Base-by-base conservation (phyloP, 805 yeast genomes). In the Metschnikowia similis region DNA sequence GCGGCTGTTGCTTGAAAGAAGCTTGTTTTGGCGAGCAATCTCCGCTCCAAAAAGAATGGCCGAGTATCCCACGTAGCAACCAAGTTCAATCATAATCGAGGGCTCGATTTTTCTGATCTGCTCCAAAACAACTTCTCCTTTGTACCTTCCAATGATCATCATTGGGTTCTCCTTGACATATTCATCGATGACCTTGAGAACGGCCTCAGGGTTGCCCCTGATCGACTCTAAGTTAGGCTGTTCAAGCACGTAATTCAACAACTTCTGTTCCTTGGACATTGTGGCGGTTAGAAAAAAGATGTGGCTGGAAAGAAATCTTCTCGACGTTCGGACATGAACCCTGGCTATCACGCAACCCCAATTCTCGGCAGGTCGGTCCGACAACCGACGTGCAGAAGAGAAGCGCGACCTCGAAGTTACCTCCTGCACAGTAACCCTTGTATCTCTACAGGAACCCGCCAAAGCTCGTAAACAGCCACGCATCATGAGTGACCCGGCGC, bases 1-100 rank as follows among this genome's bases (percentile, higher is more conserved):
- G n/a, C 41, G 38, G 32, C 46, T 42, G 35, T 49, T 16, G n/a
- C 34, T 34, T 13, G 54, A 39, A 21, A 40, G 36, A 17, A 26
- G 41, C 9, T 52, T 53, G 26, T 58, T 57, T 42, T 53, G 61
- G 31, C 58, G 51, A 8, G 54, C 47, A 36, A 70, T 50, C 32
- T 60, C 66, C 11, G 56, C 55, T 4, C 66, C 70, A 49, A 70
- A 70, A 30, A 62, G 58, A 6, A 72, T 59, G 21, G 76, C 76
- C 1, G 72, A 66, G 47, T 70, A 71, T 8, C 73, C 75, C 17
- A 67, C 57, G 45, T 62, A 69, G 28, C 66, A 60, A 17, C 74
- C 74, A 47, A 68, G 55, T 44, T 67, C 74, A 32, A 67, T 50
- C 64, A 66, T 57, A 16, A 62, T 42, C 30, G 58, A 56, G 16